These are phyloP conservation scores for Penicillium fuscoglaucum DNA, from an alignment of 2,329 filamentous ascomycete genomes.

Conservation along the genomic window DNA sequence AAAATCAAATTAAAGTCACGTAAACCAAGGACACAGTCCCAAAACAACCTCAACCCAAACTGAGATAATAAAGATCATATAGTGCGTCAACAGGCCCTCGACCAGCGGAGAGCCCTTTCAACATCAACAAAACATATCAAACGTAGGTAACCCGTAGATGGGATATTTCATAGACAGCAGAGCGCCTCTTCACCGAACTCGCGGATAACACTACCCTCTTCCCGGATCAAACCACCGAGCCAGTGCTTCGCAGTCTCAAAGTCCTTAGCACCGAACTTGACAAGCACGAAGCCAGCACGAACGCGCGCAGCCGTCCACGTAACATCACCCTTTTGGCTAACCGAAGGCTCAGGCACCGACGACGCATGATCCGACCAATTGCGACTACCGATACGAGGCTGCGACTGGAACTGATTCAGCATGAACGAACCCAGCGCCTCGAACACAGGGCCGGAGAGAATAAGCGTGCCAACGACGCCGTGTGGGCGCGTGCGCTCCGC, in stretches of 20 bases:
- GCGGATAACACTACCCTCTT: slow-evolving; percentile 69
- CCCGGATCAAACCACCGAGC: slow-evolving; percentile 71
- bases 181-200: slow-evolving; percentile 79
- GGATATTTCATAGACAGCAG: slow-evolving; percentile 61
- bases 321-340: slow-evolving; percentile 54
- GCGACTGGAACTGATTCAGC: slow-evolving; percentile 70
- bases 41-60: not conserved
- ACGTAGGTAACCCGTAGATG: not conserved
- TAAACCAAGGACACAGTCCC: not conserved
- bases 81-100: not conserved
- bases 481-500: slow-evolving; percentile 68
- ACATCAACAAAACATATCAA: not conserved
- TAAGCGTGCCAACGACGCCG: slow-evolving; percentile 79
- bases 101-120: not conserved
- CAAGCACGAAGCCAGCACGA: slow-evolving; percentile 73
- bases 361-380: slow-evolving; percentile 60
- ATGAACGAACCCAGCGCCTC: slow-evolving; percentile 70
- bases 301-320: slow-evolving; percentile 82
- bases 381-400: slow-evolving; percentile 79
- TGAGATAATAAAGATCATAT: not conserved
- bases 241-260: slow-evolving; percentile 80
- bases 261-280: slow-evolving; percentile 83
- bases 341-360: slow-evolving; percentile 22
- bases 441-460: slow-evolving; percentile 73
- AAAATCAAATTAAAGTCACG: slow-evolving; percentile 2